A percentile compares a stretch with the other conserved stretches of the same genome.
These are phyloP conservation scores for Fragaria vesca DNA, from an alignment of 306 rosid genomes.

Conservation along the genomic window DNA sequence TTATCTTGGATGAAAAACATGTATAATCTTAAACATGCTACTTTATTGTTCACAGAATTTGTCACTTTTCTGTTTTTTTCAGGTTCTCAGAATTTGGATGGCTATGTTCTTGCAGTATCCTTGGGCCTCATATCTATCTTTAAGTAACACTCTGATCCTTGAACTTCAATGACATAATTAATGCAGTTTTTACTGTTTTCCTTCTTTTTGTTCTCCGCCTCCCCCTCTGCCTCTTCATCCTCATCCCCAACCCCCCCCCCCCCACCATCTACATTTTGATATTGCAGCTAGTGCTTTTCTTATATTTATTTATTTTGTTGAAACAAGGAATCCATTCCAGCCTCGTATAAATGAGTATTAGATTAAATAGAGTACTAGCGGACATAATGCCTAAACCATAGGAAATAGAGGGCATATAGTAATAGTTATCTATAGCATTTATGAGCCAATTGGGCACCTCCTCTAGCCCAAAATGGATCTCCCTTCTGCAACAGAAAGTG, in stretches of 20 bases:
- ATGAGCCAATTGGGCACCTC: background rate
- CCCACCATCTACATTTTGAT: background rate
- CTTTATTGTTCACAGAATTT: background rate
- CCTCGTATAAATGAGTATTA: background rate
- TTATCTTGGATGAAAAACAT: background rate
- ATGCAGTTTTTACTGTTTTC: background rate
- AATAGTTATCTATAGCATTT: background rate
- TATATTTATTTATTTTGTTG: background rate
- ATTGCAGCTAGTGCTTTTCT: background rate
- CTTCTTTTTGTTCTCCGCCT: background rate
- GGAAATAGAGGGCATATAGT: background rate
- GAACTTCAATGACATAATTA: background rate
- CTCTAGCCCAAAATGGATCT: background rate
- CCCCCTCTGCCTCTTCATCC: background rate
- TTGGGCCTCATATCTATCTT: conserved; percentile 81
- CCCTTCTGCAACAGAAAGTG: background rate
- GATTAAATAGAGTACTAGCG: background rate
- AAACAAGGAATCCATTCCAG: background rate
- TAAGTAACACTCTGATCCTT: conserved; percentile 58
- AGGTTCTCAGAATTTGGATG: conserved; percentile 65
- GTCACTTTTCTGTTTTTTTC: conserved; percentile 22
- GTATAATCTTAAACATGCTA: background rate
- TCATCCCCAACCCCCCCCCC: background rate
- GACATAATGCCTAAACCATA: background rate
- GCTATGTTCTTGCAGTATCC: conserved; percentile 77